A percentile compares a stretch with the other conserved stretches of the same genome.
phyloP scores from a whole-genome alignment of 805 yeast species.

The Starmerella sp. region DNA sequence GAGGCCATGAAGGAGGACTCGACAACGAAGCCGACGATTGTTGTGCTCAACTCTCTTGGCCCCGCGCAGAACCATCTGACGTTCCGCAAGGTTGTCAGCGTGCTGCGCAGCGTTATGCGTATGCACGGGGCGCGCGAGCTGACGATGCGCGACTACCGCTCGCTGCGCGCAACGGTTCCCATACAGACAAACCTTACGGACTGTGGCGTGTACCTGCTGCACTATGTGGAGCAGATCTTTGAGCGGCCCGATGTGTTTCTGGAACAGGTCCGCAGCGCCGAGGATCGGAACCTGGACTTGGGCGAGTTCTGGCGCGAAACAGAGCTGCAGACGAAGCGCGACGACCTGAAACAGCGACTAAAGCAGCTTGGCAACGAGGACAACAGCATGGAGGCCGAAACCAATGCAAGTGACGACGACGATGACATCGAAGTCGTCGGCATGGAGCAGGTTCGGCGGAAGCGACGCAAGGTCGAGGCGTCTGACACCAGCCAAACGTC shows the following conservation, averaged over 20 bases:
- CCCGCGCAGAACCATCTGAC: slow-evolving; percentile 10
- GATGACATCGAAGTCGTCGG: slow-evolving; percentile 21
- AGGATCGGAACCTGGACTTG: not conserved
- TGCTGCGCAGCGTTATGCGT: slow-evolving; percentile 5
- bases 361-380: slow-evolving; percentile 10
- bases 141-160: slow-evolving; percentile 47
- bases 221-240: slow-evolving; percentile 53
- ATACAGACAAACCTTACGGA: slow-evolving; percentile 81
- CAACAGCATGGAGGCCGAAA: not conserved
- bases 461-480: not conserved
- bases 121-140: slow-evolving; percentile 27
- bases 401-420: slow-evolving; percentile 1
- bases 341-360: slow-evolving; percentile 3
- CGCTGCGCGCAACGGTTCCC: slow-evolving; percentile 50
- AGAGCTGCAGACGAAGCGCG: slow-evolving; percentile 14
- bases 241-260: slow-evolving; percentile 37
- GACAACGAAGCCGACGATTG: slow-evolving; percentile 32
- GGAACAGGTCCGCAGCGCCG: not conserved
- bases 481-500: too few relatives aligned
- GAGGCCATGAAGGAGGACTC: not conserved
- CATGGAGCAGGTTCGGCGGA: slow-evolving; percentile 1
- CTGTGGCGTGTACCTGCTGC: slow-evolving; percentile 87
- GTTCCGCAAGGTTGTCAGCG: slow-evolving; percentile 13
- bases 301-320: slow-evolving; percentile 18
- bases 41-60: slow-evolving; percentile 66